Percentiles rank a stretch among this genome's conserved stretches.
phyloP scores from a whole-genome alignment of 2,329 filamentous ascomycete species.

The Fusarium sp. region DNA sequence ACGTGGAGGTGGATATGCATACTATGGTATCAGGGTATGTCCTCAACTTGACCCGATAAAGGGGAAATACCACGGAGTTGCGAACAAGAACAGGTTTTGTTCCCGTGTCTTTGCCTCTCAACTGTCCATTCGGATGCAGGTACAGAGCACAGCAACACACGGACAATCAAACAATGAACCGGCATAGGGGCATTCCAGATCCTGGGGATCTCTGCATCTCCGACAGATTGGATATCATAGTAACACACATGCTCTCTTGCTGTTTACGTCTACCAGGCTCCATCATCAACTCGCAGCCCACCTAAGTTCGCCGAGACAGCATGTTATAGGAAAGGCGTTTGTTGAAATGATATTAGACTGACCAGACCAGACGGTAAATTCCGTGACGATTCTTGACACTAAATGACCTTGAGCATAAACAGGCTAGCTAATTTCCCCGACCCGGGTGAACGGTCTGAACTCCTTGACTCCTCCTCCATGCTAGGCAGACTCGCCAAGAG shows the following conservation, averaged over 20 bases:
- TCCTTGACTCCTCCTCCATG: neutral
- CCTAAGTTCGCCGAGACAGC: neutral
- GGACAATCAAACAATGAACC: constrained; percentile 2
- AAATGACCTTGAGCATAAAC: constrained; percentile 5
- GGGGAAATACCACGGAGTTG: constrained; percentile 6
- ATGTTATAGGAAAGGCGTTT: neutral
- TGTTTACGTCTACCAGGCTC: neutral
- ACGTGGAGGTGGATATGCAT: constrained; percentile 25
- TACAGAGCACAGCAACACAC: constrained; percentile 12
- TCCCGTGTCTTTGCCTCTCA: neutral
- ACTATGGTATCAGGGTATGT: neutral
- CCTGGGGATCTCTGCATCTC: neutral
- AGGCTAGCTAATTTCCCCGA: constrained; percentile 1
- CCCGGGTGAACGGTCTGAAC: constrained; percentile 1
- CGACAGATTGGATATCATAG: neutral
- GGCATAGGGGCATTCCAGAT: constrained; percentile 3
- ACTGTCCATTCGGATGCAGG: constrained; percentile 3
- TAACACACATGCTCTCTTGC: neutral
- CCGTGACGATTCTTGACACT: neutral
- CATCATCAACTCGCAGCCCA: neutral
- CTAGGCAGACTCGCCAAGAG: neutral
- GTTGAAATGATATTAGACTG: neutral
- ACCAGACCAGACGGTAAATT: neutral
- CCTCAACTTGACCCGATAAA: constrained; percentile 4
- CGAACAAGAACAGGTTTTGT: neutral